A percentile compares a stretch with the other conserved stretches of the same genome.
Evolutionary conservation across 139 green algal species (phyloP).

Genomic region (Pedinophyceae sp.): DNA sequence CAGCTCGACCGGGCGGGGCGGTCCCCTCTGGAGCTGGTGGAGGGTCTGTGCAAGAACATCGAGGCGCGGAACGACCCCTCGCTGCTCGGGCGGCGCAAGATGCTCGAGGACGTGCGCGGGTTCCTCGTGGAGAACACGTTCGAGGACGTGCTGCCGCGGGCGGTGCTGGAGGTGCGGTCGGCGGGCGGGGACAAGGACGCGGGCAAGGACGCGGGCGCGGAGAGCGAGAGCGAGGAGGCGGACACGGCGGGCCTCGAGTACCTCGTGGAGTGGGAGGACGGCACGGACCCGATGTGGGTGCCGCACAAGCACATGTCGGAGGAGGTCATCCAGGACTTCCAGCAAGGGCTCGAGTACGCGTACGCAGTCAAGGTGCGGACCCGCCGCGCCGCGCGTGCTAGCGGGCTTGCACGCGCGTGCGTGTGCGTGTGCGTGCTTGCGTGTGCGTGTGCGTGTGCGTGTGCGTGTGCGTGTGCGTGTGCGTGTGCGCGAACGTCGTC

Average conservation of each 20-base stretch:
- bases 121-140: constrained; percentile 47
- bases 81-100: constrained; percentile 36
- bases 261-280: constrained; percentile 43
- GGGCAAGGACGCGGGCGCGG: not conserved
- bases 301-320: constrained; percentile 28
- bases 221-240: constrained; percentile 9
- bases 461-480: too few species aligned
- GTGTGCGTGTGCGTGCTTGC: too few species aligned
- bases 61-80: constrained; percentile 26
- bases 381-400: too few species aligned
- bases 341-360: constrained; percentile 49
- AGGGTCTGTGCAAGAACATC: constrained; percentile 37
- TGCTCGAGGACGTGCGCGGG: constrained; percentile 52
- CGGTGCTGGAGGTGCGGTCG: constrained; percentile 28
- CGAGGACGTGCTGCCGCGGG: constrained; percentile 47
- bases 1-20: constrained; percentile 19
- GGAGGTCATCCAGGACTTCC: constrained; percentile 61
- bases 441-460: too few species aligned
- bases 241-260: constrained; percentile 28
- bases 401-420: too few species aligned
- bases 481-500: too few species aligned
- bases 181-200: not conserved
- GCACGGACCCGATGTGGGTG: constrained; percentile 39
- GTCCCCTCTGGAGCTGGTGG: constrained; percentile 35
- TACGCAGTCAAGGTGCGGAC: too few species aligned